Conservation (phyloP, 2,329 filamentous ascomycete species). For the Epichloe elymi region DNA sequence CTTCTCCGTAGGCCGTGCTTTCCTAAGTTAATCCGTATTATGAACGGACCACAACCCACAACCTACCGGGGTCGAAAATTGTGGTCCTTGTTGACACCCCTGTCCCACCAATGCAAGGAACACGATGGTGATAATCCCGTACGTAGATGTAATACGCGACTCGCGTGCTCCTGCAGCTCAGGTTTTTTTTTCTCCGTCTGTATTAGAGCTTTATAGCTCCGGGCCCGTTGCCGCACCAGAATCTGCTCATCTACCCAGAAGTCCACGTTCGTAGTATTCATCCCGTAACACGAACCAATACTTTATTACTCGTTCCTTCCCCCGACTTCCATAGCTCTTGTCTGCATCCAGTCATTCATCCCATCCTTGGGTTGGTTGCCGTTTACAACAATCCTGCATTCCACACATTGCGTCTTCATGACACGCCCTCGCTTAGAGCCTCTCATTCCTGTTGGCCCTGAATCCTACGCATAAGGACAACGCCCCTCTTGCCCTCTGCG, state of each 20-base stretch:
- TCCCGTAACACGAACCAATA: background rate
- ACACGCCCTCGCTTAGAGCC: background rate
- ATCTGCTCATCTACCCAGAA: background rate
- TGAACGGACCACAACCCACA: too few relatives aligned
- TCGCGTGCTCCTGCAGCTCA: too few relatives aligned
- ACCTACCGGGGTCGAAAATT: too few relatives aligned
- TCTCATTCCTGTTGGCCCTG: background rate
- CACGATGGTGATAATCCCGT: background rate
- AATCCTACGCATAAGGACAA: background rate
- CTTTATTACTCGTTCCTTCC: background rate
- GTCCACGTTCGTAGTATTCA: background rate
- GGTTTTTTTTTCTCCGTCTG: background rate
- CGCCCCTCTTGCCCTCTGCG: background rate
- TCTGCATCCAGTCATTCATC: background rate
- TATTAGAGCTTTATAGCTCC: background rate
- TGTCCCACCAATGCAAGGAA: slow-evolving; percentile 4
- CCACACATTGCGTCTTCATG: slow-evolving; percentile 1
- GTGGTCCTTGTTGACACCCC: too few relatives aligned
- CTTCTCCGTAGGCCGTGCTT: too few relatives aligned
- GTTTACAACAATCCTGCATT: background rate
- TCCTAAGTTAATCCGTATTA: too few relatives aligned
- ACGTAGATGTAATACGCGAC: too few relatives aligned
- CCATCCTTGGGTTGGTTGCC: too few relatives aligned
- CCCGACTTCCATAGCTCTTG: background rate
- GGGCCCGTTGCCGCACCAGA: background rate